Evolutionary conservation across 371 early-diverging fungal genomes (phyloP), one percentile per base, ranked within the genome.

Genomic region (Apophysomyces sp.): DNA sequence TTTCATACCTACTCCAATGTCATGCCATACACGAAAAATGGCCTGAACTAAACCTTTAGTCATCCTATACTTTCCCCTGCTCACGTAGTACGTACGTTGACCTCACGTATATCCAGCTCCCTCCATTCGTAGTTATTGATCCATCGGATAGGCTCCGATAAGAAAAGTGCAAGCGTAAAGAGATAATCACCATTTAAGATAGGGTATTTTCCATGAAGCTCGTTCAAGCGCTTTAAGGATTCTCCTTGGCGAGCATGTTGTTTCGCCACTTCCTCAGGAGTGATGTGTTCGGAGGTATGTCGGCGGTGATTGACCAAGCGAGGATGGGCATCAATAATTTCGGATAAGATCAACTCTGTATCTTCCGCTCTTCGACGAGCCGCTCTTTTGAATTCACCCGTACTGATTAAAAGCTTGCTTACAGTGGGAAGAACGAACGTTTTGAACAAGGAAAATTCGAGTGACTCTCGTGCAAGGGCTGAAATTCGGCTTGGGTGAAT

Each of bases 121-220:
- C 83, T 65, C 80, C 80, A 85, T 53, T 80, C 86, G 57, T 74
- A 85, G 4, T 32, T 56, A n/a, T 78, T 68, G 16, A 85, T 59
- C 73, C 78, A 84, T 13, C 64, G 55, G 8, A 73, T 59, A 7
- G 83, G 77, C 36, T 84, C 80, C 0, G 53, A 21, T n/a, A 81
- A 65, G 60, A 86, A 86, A 13, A 81, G 41, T 0, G 72, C 61
- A 3, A 86, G 62, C 2, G 76, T 81, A 55, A 81, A 85, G 0
- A 81, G 56, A 40, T 71, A 84, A 34, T 86, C 86, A 0, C 74
- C 81, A n/a, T 84, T 73, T 5, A 56, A 52, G 55, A 86, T 86
- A 16, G 58, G 55, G 52, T 85, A 84, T 37, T 77, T 77, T 15
- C 72, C 70, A 56, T 86, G 86, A 5, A 85, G 52, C 54, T 81